Percentiles rank a stretch among this genome's conserved stretches.
These are phyloP conservation scores for Quercus aquifolioides DNA, from an alignment of 306 rosid species.

Conservation along the genomic window DNA sequence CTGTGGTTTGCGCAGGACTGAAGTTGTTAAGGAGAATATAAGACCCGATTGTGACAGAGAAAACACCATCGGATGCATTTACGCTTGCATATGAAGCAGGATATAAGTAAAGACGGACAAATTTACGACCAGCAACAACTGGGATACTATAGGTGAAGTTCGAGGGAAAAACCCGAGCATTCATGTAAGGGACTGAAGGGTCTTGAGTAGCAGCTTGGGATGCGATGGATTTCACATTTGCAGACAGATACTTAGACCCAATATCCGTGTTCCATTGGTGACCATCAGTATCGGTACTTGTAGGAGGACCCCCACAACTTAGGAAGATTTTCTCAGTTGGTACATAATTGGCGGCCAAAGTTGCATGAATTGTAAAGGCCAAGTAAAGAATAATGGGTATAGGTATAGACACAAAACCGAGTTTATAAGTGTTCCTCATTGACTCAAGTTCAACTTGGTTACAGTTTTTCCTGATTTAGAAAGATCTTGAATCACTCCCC, in stretches of 20 bases:
- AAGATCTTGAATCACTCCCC: background rate
- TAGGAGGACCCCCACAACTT: slow-evolving; percentile 70
- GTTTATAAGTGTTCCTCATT: slow-evolving; percentile 31
- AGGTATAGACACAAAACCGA: slow-evolving; percentile 5
- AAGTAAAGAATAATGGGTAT: slow-evolving; percentile 27
- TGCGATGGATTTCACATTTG: slow-evolving; percentile 24
- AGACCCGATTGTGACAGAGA: slow-evolving; percentile 50
- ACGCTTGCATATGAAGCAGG: slow-evolving; percentile 57
- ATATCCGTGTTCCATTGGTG: slow-evolving; percentile 67
- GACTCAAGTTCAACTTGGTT: background rate
- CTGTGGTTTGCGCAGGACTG: slow-evolving; percentile 57
- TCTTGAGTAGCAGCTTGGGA: slow-evolving; percentile 58
- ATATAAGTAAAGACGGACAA: slow-evolving; percentile 72
- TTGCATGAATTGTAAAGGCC: slow-evolving; percentile 22
- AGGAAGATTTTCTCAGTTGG: slow-evolving; percentile 65
- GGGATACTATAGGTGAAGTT: slow-evolving; percentile 67
- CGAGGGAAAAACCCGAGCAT: slow-evolving; percentile 55
- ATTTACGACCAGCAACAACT: slow-evolving; percentile 70
- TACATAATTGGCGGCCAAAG: slow-evolving; percentile 44
- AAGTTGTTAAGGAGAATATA: slow-evolving; percentile 65
- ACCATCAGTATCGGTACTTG: slow-evolving; percentile 46
- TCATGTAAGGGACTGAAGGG: slow-evolving; percentile 77
- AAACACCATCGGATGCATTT: slow-evolving; percentile 53
- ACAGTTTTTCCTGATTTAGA: background rate
- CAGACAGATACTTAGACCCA: slow-evolving; percentile 51